Conservation (phyloP, 371 early-diverging fungal genomes). For the Sporodiniella umbellata region DNA sequence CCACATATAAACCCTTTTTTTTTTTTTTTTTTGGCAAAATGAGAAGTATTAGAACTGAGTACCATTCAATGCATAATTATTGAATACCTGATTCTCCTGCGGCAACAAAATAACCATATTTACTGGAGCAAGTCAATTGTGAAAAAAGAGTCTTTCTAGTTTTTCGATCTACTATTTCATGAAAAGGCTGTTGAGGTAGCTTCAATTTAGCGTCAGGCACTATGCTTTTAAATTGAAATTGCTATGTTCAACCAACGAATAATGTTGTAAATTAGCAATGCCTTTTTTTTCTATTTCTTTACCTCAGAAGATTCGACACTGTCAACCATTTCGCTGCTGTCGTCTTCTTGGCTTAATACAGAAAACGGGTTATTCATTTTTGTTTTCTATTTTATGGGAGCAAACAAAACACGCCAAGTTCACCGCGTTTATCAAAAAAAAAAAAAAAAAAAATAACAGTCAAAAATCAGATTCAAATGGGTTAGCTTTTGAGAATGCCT, state of each 20-base stretch:
- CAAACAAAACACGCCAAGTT: background rate
- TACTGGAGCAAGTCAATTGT: slow-evolving; percentile 33
- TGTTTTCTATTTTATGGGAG: background rate
- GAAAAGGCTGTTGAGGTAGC: slow-evolving; percentile 26
- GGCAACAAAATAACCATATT: slow-evolving; percentile 38
- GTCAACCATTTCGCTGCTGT: slow-evolving; percentile 1
- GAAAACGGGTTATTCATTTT: slow-evolving; percentile 7
- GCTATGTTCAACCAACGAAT: background rate
- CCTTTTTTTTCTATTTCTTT: too few species aligned
- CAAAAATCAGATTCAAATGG: too few species aligned
- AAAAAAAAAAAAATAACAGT: too few species aligned
- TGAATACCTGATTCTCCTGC: slow-evolving; percentile 30
- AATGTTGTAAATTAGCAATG: too few species aligned
- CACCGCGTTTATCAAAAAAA: background rate
- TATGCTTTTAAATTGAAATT: slow-evolving; percentile 30
- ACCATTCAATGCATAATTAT: background rate
- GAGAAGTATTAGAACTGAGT: too few species aligned
- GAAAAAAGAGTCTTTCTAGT: slow-evolving; percentile 27
- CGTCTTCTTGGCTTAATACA: slow-evolving; percentile 3
- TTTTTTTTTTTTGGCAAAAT: too few species aligned
- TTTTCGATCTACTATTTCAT: background rate
- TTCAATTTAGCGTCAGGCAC: slow-evolving; percentile 42
- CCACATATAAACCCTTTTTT: slow-evolving; percentile 38
- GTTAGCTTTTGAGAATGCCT: too few species aligned
- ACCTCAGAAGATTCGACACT: too few species aligned